Percentiles rank a stretch among this genome's conserved stretches.
phyloP scores from a whole-genome alignment of 345 rosid species.

The Anastatica hierochuntica region DNA sequence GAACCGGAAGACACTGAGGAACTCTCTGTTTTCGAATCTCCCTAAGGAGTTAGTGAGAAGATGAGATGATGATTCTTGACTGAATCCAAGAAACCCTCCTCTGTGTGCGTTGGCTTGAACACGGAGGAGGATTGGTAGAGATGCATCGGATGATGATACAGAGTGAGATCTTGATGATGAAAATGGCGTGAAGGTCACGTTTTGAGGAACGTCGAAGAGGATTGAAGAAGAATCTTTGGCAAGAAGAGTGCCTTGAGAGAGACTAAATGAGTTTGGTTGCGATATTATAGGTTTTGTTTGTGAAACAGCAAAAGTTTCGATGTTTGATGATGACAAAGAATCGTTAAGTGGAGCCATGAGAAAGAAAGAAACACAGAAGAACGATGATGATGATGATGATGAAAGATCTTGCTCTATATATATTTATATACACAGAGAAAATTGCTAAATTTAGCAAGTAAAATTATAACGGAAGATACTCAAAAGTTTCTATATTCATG shows the following conservation, averaged over 20 bases:
- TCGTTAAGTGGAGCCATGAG: slow-evolving; percentile 60
- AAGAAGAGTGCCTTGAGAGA: slow-evolving; percentile 37
- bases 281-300: not conserved
- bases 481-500: too few relatives aligned
- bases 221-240: slow-evolving; percentile 39
- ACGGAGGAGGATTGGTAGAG: slow-evolving; percentile 40
- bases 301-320: slow-evolving; percentile 2
- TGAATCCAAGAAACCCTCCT: slow-evolving; percentile 70
- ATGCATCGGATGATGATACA: slow-evolving; percentile 41
- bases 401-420: too few relatives aligned
- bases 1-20: slow-evolving; percentile 61
- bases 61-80: slow-evolving; percentile 31
- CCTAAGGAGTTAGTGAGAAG: slow-evolving; percentile 51
- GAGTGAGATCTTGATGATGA: slow-evolving; percentile 22
- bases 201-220: slow-evolving; percentile 58
- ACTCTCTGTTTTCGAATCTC: slow-evolving; percentile 42
- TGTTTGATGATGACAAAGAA: slow-evolving; percentile 15
- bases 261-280: slow-evolving; percentile 22
- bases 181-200: slow-evolving; percentile 46
- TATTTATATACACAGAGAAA: too few relatives aligned
- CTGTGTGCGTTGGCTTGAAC: slow-evolving; percentile 40
- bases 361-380: slow-evolving; percentile 3
- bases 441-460: too few relatives aligned
- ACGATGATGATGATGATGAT: too few relatives aligned
- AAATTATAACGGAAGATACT: too few relatives aligned